Evolutionary conservation across 306 rosid genomes (phyloP), one percentile per base, ranked within the genome.

Genomic region (Carpinus viminea): DNA sequence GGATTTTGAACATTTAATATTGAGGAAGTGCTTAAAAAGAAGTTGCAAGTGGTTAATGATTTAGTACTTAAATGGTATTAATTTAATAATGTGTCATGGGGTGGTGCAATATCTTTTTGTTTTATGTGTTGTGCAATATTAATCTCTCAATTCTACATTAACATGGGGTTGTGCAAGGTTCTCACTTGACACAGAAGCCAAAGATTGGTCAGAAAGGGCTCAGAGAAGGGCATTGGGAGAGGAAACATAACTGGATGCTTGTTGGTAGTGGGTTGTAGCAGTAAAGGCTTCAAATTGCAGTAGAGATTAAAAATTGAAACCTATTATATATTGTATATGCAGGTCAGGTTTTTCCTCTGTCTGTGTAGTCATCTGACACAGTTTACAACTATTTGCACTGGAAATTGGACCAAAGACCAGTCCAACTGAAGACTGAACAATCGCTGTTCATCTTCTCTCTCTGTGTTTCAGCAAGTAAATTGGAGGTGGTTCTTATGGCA

Each of bases 391-490:
- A 56, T 76, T 68, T 61, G 50, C 85, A 52, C 77, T 45, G 89
- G 85, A 64, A 89, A 81, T 85, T 87, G 85, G 55, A 82, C 78
- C 89, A 4, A 83, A 76, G 88, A 85, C 91, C 61, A 74, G 88
- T 82, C 88, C 86, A 78, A 78, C 74, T 56, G 56, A 15, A 64
- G 60, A 68, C 78, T 66, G 36, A 46, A 74, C 51, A 41, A 18
- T 66, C 20, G 36, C 70, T 41, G 38, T 66, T 10, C 28, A 38
- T 38, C 47, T 66, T 38, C 51, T 38, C 43, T 41, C 45, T 41
- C 45, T 41, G 8, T 41, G 1, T 41, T 41, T 7, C 45, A 41
- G 56, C 13, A 6, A 52, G 16, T 52, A 52, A 17, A 7, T 52
- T 52, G 4, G 45, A 8, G 45, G 45, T n/a, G 7, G 7, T 41